Evolutionary conservation across 768 basidiomycete species (phyloP), one percentile per base, ranked within the genome.

Genomic region (Clitopilus passeckerianus): DNA sequence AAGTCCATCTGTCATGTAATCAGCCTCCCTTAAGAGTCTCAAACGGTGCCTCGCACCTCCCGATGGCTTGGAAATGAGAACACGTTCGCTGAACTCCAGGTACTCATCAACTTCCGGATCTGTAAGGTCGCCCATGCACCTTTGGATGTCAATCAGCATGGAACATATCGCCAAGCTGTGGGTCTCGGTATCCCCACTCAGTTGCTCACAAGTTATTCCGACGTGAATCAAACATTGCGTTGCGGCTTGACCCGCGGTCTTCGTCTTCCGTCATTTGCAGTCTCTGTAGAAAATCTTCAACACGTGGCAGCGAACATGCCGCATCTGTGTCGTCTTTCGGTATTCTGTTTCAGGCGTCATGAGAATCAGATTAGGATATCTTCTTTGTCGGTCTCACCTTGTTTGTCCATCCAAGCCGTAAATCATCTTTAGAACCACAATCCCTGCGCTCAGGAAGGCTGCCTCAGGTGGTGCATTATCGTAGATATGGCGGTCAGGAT

Each of bases 401-500:
- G 65, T 58, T 62, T 74, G 75, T 27, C 86, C 91, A 68, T 95
- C 93, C 27, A 95, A 67, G 0, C 93, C 95, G 66, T 95, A 95
- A 23, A 87, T 81, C 79, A 96, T 79, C 74, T 95, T 95, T 65
- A 95, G 76, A 34, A 86, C 85, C 10, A 93, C 78, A 12, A 94
- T 77, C 53, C 82, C 80, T 14, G 76, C 77, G 1, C 82, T 84
- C 46, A 83, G 68, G 22, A 92, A 72, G 2, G 81, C 80, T 54
- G 88, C 74, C 67, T 95, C 93, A 9, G 87, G 80, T 6, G 90
- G 85, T 27, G 81, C 79, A 63, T 81, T 85, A 70, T 91, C 90
- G 57, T 80, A 77, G 57, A 76, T 79, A 67, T 86, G 84, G 22
- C 72, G 68, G 52, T 71, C 73, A 15, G 75, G 74, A 63, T 83